phyloP scores from a whole-genome alignment of 148 eudicot genomes.

The Arctostaphylos glauca region DNA sequence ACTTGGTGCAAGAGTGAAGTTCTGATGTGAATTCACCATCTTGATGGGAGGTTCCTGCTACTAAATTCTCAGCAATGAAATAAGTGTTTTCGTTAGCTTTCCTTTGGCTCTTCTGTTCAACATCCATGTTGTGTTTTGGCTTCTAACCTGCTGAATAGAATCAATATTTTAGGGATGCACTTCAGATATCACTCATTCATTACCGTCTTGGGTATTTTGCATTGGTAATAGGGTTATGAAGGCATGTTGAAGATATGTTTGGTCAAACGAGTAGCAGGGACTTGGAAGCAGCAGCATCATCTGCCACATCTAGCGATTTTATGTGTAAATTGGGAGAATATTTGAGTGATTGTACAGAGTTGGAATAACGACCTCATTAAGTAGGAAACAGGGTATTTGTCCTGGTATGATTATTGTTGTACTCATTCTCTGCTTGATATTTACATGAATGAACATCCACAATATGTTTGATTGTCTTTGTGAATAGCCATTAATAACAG shows the following conservation, averaged over 20 bases:
- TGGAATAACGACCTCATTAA: constrained; percentile 14
- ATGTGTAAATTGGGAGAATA: constrained; percentile 6
- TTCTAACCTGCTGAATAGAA: background rate
- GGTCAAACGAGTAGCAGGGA: background rate
- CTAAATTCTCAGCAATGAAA: too few relatives aligned
- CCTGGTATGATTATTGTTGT: background rate
- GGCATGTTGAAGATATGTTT: constrained; percentile 18
- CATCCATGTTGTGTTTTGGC: background rate
- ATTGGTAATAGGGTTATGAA: constrained; percentile 17
- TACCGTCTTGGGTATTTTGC: constrained; percentile 5
- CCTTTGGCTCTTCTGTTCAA: background rate
- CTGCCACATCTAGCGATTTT: background rate
- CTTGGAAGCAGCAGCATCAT: constrained; percentile 8
- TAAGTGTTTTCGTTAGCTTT: background rate
- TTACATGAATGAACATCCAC: constrained; percentile 14
- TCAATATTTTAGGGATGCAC: background rate
- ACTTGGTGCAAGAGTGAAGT: too few relatives aligned
- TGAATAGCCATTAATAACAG: background rate
- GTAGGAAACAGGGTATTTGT: background rate
- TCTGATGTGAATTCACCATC: too few relatives aligned
- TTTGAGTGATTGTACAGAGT: constrained; percentile 13
- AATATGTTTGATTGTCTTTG: constrained; percentile 1
- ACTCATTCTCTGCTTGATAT: background rate
- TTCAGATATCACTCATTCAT: background rate
- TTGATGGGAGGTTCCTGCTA: too few relatives aligned